Conservation (phyloP, 2,329 filamentous ascomycete genomes). For the Capronia epimyces region DNA sequence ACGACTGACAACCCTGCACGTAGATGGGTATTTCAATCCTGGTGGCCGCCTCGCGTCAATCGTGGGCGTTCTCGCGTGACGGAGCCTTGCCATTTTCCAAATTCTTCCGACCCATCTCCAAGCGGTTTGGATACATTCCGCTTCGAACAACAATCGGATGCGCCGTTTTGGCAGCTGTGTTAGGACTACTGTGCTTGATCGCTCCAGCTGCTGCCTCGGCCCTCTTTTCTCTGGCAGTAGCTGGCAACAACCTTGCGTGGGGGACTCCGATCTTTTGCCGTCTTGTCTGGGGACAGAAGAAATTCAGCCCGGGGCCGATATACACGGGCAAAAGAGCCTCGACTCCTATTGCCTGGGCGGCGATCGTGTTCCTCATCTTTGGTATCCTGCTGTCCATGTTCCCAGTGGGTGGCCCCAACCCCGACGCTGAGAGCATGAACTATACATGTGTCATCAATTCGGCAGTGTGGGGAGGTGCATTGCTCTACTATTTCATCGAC, state of each 20-base stretch:
- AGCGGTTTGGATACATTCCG: conserved; percentile 53
- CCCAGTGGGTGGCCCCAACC: conserved; percentile 51
- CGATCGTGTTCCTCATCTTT: conserved; percentile 52
- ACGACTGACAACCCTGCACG: conserved; percentile 7
- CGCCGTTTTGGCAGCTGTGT: conserved; percentile 46
- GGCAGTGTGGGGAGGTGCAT: conserved; percentile 53
- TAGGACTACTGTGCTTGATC: conserved; percentile 56
- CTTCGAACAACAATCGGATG: conserved; percentile 53
- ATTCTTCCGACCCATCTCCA: conserved; percentile 54
- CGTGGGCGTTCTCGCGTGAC: conserved; percentile 60
- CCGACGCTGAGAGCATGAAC: conserved; percentile 52
- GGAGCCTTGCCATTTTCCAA: conserved; percentile 56
- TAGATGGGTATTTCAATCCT: conserved; percentile 34
- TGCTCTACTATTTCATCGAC: conserved; percentile 53
- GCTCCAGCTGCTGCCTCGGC: conserved; percentile 54
- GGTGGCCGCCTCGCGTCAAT: conserved; percentile 56
- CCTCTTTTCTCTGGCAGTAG: conserved; percentile 55
- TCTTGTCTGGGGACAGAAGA: conserved; percentile 53
- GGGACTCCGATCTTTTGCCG: conserved; percentile 55
- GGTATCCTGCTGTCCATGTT: conserved; percentile 57
- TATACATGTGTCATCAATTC: conserved; percentile 59
- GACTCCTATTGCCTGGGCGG: conserved; percentile 49
- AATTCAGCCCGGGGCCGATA: conserved; percentile 56
- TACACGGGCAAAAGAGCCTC: conserved; percentile 52
- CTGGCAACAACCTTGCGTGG: conserved; percentile 59